Evolutionary conservation across 768 basidiomycete genomes (phyloP), one percentile per base, ranked within the genome.

Genomic region (Rhodotorula kratochvilovae): DNA sequence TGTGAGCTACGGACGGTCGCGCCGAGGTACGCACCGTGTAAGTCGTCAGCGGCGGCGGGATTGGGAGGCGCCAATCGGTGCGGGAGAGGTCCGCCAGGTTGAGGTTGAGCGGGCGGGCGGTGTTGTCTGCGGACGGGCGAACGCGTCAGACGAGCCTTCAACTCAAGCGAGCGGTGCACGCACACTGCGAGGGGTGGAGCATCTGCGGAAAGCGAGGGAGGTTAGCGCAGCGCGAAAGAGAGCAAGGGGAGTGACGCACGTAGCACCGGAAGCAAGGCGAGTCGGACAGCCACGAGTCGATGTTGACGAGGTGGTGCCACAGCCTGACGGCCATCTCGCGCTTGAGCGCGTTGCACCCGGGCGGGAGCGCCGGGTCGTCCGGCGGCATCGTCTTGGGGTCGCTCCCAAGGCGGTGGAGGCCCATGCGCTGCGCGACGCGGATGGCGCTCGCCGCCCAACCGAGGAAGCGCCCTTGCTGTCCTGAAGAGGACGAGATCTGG

Each of bases 361-460:
- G 74, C 43, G 74, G 74, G 0, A 75, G 51, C 0, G 74, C 74
- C 1, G 74, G 74, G 23, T 75, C 74, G 46, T 75, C 74, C 0
- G 66, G 68, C 19, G 73, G 73, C 73, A 74, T 74, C 13, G 31
- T 68, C 43, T 65, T n/a, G 5, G 65, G 39, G 43, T 72, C 45
- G 35, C 35, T n/a, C 1, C 68, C 67, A 11, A 75, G 59, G 35
- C 71, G 71, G 43, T 75, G 74, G 5, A 75, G 55, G 4, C 68
- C 68, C 23, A 75, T 27, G 5, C 71, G 50, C 53, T 75, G 74
- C 5, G 74, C 74, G 35, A 72, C 58, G 19, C 74, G 68, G 25
- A 72, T 54, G 1, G 62, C 74, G 17, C 64, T 60, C 8, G 71
- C 65, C 33, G 66, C 63, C 74, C 74, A 75, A 31, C 54, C 50